Evolutionary conservation across 805 yeast genomes (phyloP), one percentile per base, ranked within the genome.

Genomic region (Blastobotrys terrestris): DNA sequence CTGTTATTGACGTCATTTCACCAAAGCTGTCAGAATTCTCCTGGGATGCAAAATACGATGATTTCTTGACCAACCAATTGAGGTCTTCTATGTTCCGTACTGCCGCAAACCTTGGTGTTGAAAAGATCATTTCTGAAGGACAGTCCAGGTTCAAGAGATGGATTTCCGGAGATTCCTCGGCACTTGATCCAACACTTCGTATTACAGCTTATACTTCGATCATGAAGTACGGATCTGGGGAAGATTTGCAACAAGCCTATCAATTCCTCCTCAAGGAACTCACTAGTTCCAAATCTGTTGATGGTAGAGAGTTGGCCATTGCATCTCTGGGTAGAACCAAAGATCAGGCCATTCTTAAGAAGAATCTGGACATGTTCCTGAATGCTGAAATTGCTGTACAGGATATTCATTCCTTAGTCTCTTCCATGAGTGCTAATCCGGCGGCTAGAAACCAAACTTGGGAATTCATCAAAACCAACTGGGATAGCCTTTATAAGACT

Each of bases 61-160:
- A 81, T 13, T 84, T 77, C 65, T 76, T 83, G 50, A 76, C 75
- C 6, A 82, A 78, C 64, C 80, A 83, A 68, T 75, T 86, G 67
- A 84, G 85, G 65, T 72, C 84, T 13, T 70, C 78, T 35, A 69
- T 85, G 60, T 83, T 83, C 55, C 73, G 77, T 19, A 67, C 82
- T 46, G 90, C 91, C 41, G 81, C 78, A 44, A 67, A 70, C 47
- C 72, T 82, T 21, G 77, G 75, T 53, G 79, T 79, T 60, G 64
- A 71, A 50, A 68, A 68, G 15, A 80, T 77, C 50, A 65, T 73
- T 26, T 77, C 70, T 41, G 68, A 71, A 50, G 77, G 74, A 49
- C 77, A 81, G 39, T 49, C 55, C 35, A 60, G 55, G 16, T 67
- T 68, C 50, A 67, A 63, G 3, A 67, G 68, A 35, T 77, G 61